Percentiles rank a stretch among this genome's conserved stretches.
Conservation (phyloP, 495 filamentous ascomycete species). For the Aspergillus sparsus region DNA sequence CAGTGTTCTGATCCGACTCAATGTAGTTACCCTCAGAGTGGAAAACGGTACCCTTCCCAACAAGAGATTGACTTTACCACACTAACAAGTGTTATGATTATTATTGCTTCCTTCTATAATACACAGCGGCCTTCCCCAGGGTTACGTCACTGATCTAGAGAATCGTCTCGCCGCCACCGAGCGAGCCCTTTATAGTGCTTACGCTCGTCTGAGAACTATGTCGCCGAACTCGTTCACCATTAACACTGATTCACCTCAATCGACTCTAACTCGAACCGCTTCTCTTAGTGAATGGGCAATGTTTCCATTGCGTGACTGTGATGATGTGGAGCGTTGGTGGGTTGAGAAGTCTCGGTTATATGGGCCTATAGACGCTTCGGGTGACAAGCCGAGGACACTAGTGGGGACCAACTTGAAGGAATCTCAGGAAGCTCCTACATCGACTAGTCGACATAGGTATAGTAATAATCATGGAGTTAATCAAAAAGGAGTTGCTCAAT, state of each 20-base stretch:
- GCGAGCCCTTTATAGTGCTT: conserved; percentile 23
- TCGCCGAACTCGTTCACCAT: neutral
- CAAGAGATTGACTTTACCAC: neutral
- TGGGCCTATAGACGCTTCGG: conserved; percentile 13
- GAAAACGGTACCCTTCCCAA: conserved; percentile 24
- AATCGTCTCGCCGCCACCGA: conserved; percentile 28
- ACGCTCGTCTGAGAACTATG: conserved; percentile 20
- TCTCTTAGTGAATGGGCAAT: conserved; percentile 23
- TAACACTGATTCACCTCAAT: neutral
- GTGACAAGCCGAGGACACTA: neutral
- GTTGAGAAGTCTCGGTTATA: conserved; percentile 15
- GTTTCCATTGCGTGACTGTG: conserved; percentile 15
- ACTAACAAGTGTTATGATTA: neutral
- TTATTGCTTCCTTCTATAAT: neutral
- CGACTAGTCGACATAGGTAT: neutral
- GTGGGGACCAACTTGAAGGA: neutral
- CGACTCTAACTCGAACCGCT: conserved; percentile 9
- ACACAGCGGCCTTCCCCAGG: conserved; percentile 27
- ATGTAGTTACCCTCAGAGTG: conserved; percentile 30
- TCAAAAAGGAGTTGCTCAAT: neutral
- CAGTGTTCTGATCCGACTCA: conserved; percentile 24
- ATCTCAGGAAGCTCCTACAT: neutral
- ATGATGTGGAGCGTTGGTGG: conserved; percentile 25
- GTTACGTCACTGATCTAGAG: conserved; percentile 29
- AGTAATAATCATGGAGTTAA: neutral